Evolutionary conservation across 441 rosid species (phyloP), one percentile per base, ranked within the genome.

Genomic region (Aleurites moluccanus): DNA sequence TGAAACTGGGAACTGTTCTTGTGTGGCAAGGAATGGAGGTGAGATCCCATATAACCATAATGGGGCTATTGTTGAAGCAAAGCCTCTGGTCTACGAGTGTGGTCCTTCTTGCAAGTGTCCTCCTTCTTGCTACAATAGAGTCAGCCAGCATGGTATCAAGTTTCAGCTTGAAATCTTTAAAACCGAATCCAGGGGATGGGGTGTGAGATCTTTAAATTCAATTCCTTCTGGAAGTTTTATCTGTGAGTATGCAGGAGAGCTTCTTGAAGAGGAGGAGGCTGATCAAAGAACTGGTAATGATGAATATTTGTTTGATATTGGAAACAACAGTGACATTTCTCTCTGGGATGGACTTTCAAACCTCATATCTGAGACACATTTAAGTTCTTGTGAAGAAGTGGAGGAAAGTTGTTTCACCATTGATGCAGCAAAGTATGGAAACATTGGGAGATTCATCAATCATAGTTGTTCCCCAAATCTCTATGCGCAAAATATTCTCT

Each of bases 391-490:
- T 38, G 87, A 77, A 80, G 81, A 25, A 73, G 86, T 83, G 21
- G 86, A 78, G 76, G 70, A 80, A 4, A 74, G 79, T 64, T 86
- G 92, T 44, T 93, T 92, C 85, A 93, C 98, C 38, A 91, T 96
- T 63, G 97, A 93, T 83, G 99, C 98, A 25, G 93, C 92, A 14
- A 73, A 47, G 55, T 81, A 65, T 79, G 97, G 96, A 10, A 92
- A 92, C 50, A 72, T 93, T 1, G 98, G 98, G 65, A 91, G 99
- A 78, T 91, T 96, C 69, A 84, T 96, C 72, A 96, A 96, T 86
- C 98, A 93, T 71, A 88, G 98, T 64, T 93, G 97, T 81, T 91
- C 98, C 8, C 99, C 98, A 2, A 96, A 93, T 80, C 85, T 93
- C 55, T 93, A 90, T 60, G 98, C 99, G 2, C 98, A 93, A 72